Percentiles rank a stretch among this genome's conserved stretches.
phyloP scores from a whole-genome alignment of 148 eudicot species.

The Heliosperma pusillum region DNA sequence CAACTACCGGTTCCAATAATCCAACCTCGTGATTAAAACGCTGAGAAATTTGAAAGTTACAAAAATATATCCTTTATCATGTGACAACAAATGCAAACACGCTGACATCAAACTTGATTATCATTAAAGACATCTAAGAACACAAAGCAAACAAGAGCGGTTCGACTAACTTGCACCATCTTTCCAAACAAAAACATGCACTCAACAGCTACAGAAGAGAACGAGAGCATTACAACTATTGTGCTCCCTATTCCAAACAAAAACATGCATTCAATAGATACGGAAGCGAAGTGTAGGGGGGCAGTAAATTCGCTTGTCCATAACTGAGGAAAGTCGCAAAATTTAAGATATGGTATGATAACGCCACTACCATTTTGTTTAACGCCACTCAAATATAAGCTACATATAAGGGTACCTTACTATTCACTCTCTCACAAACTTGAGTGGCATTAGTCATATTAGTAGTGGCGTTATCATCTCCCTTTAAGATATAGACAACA shows the following conservation, averaged over 20 bases:
- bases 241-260: background rate
- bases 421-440: too few species aligned
- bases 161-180: background rate
- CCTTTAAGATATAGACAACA: constrained; percentile 12
- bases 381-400: too few species aligned
- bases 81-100: background rate
- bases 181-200: background rate
- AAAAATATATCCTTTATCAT: background rate
- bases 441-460: too few species aligned
- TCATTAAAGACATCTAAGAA: background rate
- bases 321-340: background rate
- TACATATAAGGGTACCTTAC: too few species aligned
- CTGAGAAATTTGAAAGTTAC: background rate
- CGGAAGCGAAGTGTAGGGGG: background rate
- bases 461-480: too few species aligned
- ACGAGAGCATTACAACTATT: too few species aligned
- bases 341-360: background rate
- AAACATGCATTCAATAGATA: background rate
- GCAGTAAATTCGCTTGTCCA: background rate
- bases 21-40: background rate
- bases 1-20: background rate
- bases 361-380: too few species aligned
- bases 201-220: background rate
- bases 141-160: background rate
- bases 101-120: background rate